These are phyloP conservation scores for Blastobotrys parvus DNA, from an alignment of 805 yeast genomes.

Conservation along the genomic window DNA sequence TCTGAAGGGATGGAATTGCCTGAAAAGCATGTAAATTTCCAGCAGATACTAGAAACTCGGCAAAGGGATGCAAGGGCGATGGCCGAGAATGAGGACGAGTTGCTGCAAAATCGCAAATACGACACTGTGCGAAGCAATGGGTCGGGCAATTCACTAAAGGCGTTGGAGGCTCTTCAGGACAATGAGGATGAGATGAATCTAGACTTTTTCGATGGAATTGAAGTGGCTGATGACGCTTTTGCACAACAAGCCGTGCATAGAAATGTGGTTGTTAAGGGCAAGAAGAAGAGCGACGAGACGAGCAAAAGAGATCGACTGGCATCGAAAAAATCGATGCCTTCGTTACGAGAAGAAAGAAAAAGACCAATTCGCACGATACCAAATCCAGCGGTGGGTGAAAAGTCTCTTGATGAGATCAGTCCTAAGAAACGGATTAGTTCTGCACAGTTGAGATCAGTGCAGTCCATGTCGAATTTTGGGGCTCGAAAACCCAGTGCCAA, in stretches of 20 bases:
- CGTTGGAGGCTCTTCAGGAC: neutral
- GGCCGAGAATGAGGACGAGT: constrained; percentile 13
- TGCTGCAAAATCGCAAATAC: constrained; percentile 7
- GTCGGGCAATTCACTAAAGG: constrained; percentile 6
- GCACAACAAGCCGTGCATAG: constrained; percentile 5
- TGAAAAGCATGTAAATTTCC: constrained; percentile 7
- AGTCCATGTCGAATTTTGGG: constrained; percentile 14
- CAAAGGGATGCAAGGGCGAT: constrained; percentile 8
- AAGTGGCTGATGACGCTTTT: constrained; percentile 8
- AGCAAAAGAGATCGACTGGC: neutral
- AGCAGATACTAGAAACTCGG: constrained; percentile 6
- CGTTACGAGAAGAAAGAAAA: neutral
- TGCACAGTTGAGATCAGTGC: constrained; percentile 14
- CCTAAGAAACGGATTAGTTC: neutral
- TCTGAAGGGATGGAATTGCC: constrained; percentile 13
- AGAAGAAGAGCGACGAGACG: neutral
- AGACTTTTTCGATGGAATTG: constrained; percentile 17
- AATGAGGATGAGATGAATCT: constrained; percentile 7
- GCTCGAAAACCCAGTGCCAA: constrained; percentile 1
- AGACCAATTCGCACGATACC: neutral
- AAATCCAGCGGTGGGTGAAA: neutral
- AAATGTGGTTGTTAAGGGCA: constrained; percentile 11
- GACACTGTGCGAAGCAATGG: constrained; percentile 14
- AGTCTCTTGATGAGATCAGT: neutral
- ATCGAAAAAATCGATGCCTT: constrained; percentile 11